A percentile compares a stretch with the other conserved stretches of the same genome.
These are phyloP conservation scores for Trypanosoma scelopori DNA, from an alignment of 208 protist species.

Conservation along the genomic window DNA sequence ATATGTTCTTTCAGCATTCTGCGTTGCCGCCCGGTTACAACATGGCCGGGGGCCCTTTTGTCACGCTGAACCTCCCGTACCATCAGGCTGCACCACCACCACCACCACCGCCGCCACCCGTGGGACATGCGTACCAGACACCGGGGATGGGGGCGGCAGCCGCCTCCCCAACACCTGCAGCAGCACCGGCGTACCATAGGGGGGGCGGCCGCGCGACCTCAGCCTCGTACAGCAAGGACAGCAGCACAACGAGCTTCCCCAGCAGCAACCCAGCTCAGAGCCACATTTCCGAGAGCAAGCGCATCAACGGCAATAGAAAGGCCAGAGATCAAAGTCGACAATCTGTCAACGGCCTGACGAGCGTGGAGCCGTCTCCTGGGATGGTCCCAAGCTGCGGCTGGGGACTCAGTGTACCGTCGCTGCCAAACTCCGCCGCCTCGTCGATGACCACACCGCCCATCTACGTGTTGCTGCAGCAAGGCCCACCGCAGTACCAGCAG, in stretches of 20 bases:
- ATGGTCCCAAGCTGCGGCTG: conserved; percentile 4
- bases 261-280: not conserved
- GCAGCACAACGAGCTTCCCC: conserved; percentile 3
- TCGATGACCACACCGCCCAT: conserved; percentile 10
- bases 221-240: not conserved
- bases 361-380: conserved; percentile 1
- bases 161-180: too few species aligned
- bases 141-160: not conserved
- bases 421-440: conserved; percentile 7
- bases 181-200: not conserved
- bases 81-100: not conserved
- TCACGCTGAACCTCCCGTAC: conserved; percentile 1
- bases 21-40: not conserved
- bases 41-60: not conserved
- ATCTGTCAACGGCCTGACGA: not conserved
- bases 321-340: not conserved
- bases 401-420: conserved; percentile 8
- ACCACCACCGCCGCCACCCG: not conserved
- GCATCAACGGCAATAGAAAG: not conserved
- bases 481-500: not conserved
- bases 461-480: conserved; percentile 11
- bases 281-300: too few species aligned
- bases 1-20: conserved; percentile 1
- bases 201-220: not conserved
- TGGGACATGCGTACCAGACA: not conserved